These are phyloP conservation scores for Colletotrichum abscissum DNA, from an alignment of 2,329 filamentous ascomycete genomes.

Conservation along the genomic window DNA sequence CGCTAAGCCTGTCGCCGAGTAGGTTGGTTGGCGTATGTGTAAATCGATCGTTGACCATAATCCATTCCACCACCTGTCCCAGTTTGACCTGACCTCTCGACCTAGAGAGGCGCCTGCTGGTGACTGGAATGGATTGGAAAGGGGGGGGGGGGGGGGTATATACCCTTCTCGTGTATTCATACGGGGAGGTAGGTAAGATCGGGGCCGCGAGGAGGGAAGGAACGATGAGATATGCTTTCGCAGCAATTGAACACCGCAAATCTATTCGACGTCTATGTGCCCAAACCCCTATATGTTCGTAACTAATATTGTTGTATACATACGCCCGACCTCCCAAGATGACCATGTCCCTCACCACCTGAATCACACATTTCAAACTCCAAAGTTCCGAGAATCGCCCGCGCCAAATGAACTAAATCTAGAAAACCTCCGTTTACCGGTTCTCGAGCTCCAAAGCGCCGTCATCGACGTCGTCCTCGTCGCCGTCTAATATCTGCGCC, in stretches of 20 bases:
- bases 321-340: slow-evolving; percentile 17
- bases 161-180: no score
- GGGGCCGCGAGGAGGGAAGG: neutral
- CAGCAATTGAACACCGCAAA: neutral
- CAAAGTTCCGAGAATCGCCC: neutral
- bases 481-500: slow-evolving; percentile 52
- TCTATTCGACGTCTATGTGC: neutral
- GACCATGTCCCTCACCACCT: neutral
- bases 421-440: slow-evolving; percentile 38
- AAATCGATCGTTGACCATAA: no score
- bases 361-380: neutral
- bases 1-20: no score
- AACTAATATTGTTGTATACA: neutral
- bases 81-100: no score
- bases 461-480: slow-evolving; percentile 52
- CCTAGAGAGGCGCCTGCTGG: no score
- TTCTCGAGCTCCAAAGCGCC: slow-evolving; percentile 58
- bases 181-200: no score
- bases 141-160: no score
- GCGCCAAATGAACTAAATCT: neutral
- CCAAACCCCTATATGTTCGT: neutral
- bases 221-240: neutral
- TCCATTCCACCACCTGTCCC: no score
- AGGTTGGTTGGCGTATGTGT: no score
- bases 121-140: no score